Conservation (phyloP, 352 stramenopile genomes). For the Pythium dissotocum region DNA sequence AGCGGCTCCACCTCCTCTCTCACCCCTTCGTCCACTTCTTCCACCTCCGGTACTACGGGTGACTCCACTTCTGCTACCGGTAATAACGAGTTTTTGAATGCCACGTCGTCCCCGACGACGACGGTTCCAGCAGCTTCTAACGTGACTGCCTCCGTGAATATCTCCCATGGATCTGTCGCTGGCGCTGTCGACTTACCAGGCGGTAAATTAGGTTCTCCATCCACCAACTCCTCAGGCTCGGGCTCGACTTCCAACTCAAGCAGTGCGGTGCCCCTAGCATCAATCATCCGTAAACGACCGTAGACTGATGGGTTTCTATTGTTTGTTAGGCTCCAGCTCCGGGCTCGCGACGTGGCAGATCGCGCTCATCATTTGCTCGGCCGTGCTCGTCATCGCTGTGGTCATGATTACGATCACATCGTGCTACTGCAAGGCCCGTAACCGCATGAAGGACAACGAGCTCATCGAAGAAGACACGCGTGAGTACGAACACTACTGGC, state of each 20-base stretch:
- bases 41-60: slow-evolving; percentile 10
- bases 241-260: not conserved
- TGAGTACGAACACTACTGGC: slow-evolving; percentile 28
- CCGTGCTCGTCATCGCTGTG: slow-evolving; percentile 24
- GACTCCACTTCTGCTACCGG: slow-evolving; percentile 19
- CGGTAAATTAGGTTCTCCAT: slow-evolving; percentile 15
- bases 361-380: slow-evolving; percentile 32
- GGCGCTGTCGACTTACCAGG: slow-evolving; percentile 6
- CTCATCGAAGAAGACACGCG: slow-evolving; percentile 17
- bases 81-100: slow-evolving; percentile 23
- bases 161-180: not conserved
- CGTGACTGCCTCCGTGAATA: slow-evolving; percentile 6
- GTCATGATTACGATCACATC: slow-evolving; percentile 29
- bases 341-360: slow-evolving; percentile 33
- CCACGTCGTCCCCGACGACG: slow-evolving; percentile 5
- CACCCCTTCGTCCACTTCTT: slow-evolving; percentile 21
- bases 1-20: slow-evolving; percentile 12
- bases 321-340: not conserved
- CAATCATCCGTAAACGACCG: too few species aligned
- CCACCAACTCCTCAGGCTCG: not conserved
- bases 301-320: not conserved
- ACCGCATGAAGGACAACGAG: slow-evolving; percentile 29
- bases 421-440: slow-evolving; percentile 34
- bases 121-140: slow-evolving; percentile 2
- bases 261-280: too few species aligned